phyloP scores from a whole-genome alignment of 805 yeast genomes.

The Ogataea paradorogensis region DNA sequence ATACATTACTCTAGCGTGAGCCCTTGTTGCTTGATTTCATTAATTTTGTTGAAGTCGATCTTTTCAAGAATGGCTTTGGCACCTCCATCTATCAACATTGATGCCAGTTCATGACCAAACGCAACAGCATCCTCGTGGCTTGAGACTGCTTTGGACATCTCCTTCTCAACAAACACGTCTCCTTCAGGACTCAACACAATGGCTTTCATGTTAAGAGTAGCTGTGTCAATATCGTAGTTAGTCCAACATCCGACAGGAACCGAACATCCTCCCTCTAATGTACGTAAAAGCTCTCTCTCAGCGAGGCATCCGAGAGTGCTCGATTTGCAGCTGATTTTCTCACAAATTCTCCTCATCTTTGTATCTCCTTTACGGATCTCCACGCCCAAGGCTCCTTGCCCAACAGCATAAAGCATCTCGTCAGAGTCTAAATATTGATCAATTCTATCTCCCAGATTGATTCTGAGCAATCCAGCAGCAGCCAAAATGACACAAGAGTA shows the following conservation, averaged over 20 bases:
- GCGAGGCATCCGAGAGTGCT: conserved; percentile 78
- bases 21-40: conserved; percentile 38
- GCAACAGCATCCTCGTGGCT: conserved; percentile 58
- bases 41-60: conserved; percentile 68
- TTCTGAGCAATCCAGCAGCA: conserved; percentile 83
- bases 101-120: conserved; percentile 71
- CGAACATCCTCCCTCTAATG: conserved; percentile 95
- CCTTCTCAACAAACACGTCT: conserved; percentile 58
- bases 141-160: conserved; percentile 35
- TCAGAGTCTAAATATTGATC: conserved; percentile 67
- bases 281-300: conserved; percentile 82
- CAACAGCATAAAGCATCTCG: conserved; percentile 93
- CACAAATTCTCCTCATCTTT: conserved; percentile 55
- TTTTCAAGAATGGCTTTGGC: conserved; percentile 80
- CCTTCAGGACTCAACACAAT: conserved; percentile 89
- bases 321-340: conserved; percentile 59
- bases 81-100: conserved; percentile 64
- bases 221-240: conserved; percentile 39
- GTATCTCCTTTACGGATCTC: conserved; percentile 77
- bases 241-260: conserved; percentile 93
- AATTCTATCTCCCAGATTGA: conserved; percentile 71
- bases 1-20: conserved; percentile 19
- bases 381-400: conserved; percentile 97
- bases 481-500: conserved; percentile 77
- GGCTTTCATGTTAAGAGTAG: conserved; percentile 55